Base-by-base conservation (phyloP, 1,284 basidiomycete species). In the Pascua guehoae region DNA sequence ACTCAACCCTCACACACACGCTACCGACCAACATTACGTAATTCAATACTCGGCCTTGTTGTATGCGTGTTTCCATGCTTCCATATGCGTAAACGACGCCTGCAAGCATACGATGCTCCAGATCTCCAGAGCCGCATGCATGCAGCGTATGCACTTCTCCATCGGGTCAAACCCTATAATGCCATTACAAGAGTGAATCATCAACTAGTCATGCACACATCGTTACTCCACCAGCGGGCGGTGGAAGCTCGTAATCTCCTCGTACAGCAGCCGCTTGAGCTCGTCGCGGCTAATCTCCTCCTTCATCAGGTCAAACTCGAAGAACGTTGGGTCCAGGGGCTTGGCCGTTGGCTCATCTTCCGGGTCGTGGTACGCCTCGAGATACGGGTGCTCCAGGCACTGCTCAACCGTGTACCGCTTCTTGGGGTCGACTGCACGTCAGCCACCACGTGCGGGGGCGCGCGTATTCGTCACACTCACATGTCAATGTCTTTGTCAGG, bases 291-390 rank as follows among this genome's bases (percentile, higher is more conserved):
- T 90, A 78, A 94, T 92, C 66, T 91, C 89, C 63, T 95, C 92
- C 80, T 95, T 94, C 80, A 91, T 87, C 58, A 91, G 79, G 73
- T 96, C 93, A 73, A 96, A 96, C 69, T 93, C 90, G 76, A 97
- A 96, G 81, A 96, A 96, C 64, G 87, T 85, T 2, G 89, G 86
- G 61, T 90, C 88, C 48, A 97, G 84, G 36, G 93, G 91, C 12
- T 90, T 88, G 1, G 92, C 91, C 15, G 87, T 84, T 0, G 93
- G 93, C 77, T 96, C 93, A 69, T 96, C 92, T 44, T 93, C 89
- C 0, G 91, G 90, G 70, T 94, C 92, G 56, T 78, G 76, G 70
- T 94, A 94, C 70, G 91, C 88, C 72, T 91, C 89, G 16, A 96
- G 81, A 72, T 94, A 95, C 4, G 91, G 91, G 70, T 95, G 92